Percentiles rank a stretch among this genome's conserved stretches.
phyloP scores from a whole-genome alignment of 176 grass and related monocot genomes.

The Oryza coarctata region DNA sequence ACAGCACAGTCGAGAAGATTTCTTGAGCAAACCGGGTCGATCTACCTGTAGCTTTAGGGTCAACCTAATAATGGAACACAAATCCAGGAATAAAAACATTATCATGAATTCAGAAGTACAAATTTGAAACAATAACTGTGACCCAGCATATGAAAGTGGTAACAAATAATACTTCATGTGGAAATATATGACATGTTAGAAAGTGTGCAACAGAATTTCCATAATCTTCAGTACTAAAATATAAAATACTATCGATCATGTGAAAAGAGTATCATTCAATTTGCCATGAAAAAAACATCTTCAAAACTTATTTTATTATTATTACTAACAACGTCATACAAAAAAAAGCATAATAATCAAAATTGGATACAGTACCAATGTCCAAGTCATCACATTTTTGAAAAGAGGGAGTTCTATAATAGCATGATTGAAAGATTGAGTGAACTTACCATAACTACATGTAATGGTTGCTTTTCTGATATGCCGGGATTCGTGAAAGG shows the following conservation, averaged over 20 bases:
- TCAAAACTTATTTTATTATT: not conserved
- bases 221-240: not conserved
- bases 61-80: conserved; percentile 69
- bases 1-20: conserved; percentile 81
- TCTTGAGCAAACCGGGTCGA: conserved; percentile 87
- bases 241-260: not conserved
- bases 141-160: not conserved
- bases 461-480: conserved; percentile 96
- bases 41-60: conserved; percentile 84
- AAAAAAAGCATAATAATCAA: not conserved
- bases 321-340: not conserved
- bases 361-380: not conserved
- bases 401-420: not conserved
- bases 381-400: not conserved
- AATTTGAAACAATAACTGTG: conserved; percentile 23
- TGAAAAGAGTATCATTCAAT: not conserved
- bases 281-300: not conserved
- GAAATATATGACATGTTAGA: not conserved
- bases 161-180: not conserved
- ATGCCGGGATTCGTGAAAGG: conserved; percentile 79
- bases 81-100: conserved; percentile 23
- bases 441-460: conserved; percentile 89
- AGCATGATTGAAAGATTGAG: not conserved
- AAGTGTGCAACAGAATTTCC: not conserved
- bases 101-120: not conserved